These are phyloP conservation scores for Solanum dulcamara DNA, from an alignment of 257 asterid genomes.

Conservation along the genomic window DNA sequence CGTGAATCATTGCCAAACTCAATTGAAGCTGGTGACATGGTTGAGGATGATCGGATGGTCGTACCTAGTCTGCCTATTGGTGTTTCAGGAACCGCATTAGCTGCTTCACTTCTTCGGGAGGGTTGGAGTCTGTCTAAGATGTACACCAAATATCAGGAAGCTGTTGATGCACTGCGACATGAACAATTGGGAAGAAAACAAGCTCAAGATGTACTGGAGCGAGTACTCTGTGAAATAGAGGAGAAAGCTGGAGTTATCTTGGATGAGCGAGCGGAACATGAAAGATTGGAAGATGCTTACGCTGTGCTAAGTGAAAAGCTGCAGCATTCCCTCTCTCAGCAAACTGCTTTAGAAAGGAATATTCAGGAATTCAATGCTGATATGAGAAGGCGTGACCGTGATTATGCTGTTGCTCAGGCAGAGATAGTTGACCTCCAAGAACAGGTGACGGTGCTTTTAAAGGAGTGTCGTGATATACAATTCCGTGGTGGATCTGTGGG, in stretches of 20 bases:
- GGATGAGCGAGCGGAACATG: slow-evolving; percentile 96
- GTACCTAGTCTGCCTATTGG: slow-evolving; percentile 71
- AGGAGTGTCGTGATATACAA: slow-evolving; percentile 92
- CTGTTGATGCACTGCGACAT: slow-evolving; percentile 79
- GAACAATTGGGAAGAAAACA: slow-evolving; percentile 91
- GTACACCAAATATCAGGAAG: slow-evolving; percentile 86
- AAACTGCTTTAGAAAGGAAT: slow-evolving; percentile 39
- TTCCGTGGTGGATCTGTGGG: slow-evolving; percentile 69
- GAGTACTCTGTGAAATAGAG: slow-evolving; percentile 85
- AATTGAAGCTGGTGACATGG: slow-evolving; percentile 22
- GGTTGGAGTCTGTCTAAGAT: slow-evolving; percentile 92
- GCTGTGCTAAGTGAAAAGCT: slow-evolving; percentile 53
- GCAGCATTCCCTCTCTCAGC: slow-evolving; percentile 57
- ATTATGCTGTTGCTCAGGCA: slow-evolving; percentile 49
- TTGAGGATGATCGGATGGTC: slow-evolving; percentile 51
- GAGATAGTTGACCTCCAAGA: slow-evolving; percentile 74
- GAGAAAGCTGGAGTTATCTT: slow-evolving; percentile 68
- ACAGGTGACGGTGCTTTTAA: slow-evolving; percentile 79
- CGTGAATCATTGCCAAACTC: slow-evolving; percentile 5
- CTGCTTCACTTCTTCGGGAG: slow-evolving; percentile 92
- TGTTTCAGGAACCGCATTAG: slow-evolving; percentile 90
- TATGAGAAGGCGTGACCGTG: slow-evolving; percentile 76
- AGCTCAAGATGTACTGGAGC: slow-evolving; percentile 76
- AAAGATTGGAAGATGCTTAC: slow-evolving; percentile 62
- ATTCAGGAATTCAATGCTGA: slow-evolving; percentile 70